Evolutionary conservation across 192 early-diverging fungal species (phyloP).

Genomic region (Thamnidium elegans): DNA sequence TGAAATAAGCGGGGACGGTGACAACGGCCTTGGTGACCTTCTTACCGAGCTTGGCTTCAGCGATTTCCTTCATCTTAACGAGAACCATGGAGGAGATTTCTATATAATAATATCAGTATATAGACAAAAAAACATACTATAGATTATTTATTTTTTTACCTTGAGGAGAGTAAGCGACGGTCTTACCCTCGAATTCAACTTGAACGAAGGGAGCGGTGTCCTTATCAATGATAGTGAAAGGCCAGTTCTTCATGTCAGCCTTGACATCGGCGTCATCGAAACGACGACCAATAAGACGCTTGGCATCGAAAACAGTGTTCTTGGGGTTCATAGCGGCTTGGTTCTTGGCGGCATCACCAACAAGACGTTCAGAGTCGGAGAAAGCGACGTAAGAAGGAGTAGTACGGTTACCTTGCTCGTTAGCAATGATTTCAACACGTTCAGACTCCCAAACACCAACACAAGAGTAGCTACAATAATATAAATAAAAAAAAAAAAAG

Average conservation of each 20-base stretch:
- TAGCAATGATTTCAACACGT: conserved; percentile 93
- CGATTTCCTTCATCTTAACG: conserved; percentile 69
- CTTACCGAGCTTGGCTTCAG: conserved; percentile 60
- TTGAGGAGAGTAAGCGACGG: conserved; percentile 77
- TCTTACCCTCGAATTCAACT: conserved; percentile 81
- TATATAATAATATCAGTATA: conserved; percentile 12
- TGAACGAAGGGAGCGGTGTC: conserved; percentile 71
- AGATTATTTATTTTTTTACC: no score
- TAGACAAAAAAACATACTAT: no score
- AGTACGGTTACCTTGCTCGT: conserved; percentile 88
- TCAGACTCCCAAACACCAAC: conserved; percentile 88
- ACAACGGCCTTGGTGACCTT: conserved; percentile 70
- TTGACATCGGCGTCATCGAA: conserved; percentile 83
- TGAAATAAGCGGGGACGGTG: conserved; percentile 83
- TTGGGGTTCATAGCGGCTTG: conserved; percentile 88
- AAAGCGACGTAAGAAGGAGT: conserved; percentile 87
- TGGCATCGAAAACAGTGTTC: conserved; percentile 90
- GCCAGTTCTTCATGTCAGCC: conserved; percentile 80
- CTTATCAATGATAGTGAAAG: conserved; percentile 76
- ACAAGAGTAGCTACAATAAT: conserved; percentile 95
- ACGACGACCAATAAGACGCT: conserved; percentile 87
- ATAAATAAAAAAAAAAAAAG: conserved; percentile 57
- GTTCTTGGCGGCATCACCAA: conserved; percentile 90
- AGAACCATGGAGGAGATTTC: conserved; percentile 76
- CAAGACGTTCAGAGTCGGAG: conserved; percentile 73